These are phyloP conservation scores for Trametes cinnabarina DNA, from an alignment of 768 basidiomycete genomes.

Conservation along the genomic window DNA sequence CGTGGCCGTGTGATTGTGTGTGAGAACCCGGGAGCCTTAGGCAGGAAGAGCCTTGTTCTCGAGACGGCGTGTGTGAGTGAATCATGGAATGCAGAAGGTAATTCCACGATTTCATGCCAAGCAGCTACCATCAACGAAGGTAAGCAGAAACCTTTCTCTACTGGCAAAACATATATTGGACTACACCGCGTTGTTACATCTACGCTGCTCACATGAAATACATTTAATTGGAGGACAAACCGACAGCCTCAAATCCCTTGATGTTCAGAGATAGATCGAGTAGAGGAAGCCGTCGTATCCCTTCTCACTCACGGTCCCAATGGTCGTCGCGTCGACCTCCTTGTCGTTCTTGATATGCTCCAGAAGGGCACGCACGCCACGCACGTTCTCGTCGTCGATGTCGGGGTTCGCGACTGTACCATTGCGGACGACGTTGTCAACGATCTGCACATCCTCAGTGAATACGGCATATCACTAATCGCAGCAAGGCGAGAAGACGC, in stretches of 20 bases:
- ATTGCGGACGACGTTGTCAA: slow-evolving; percentile 59
- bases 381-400: slow-evolving; percentile 25
- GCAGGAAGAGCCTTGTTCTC: background rate
- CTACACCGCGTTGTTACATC: too few relatives aligned
- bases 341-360: slow-evolving; percentile 45
- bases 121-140: too few relatives aligned
- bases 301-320: slow-evolving; percentile 36
- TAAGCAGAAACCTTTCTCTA: too few relatives aligned
- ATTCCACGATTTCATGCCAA: too few relatives aligned
- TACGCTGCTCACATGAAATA: background rate
- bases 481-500: slow-evolving; percentile 23
- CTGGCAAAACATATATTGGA: too few relatives aligned
- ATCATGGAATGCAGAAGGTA: too few relatives aligned
- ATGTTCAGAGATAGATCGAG: slow-evolving; percentile 16
- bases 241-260: too few relatives aligned
- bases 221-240: background rate
- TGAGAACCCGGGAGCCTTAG: background rate
- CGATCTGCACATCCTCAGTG: slow-evolving; percentile 37
- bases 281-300: slow-evolving; percentile 34
- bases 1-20: background rate
- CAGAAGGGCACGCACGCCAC: slow-evolving; percentile 50
- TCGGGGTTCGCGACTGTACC: slow-evolving; percentile 43
- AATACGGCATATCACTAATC: background rate
- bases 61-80: too few relatives aligned
- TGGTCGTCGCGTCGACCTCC: slow-evolving; percentile 38